Evolutionary conservation across 495 filamentous ascomycete species (phyloP), one percentile per base, ranked within the genome.

Genomic region (Talaromyces liani): DNA sequence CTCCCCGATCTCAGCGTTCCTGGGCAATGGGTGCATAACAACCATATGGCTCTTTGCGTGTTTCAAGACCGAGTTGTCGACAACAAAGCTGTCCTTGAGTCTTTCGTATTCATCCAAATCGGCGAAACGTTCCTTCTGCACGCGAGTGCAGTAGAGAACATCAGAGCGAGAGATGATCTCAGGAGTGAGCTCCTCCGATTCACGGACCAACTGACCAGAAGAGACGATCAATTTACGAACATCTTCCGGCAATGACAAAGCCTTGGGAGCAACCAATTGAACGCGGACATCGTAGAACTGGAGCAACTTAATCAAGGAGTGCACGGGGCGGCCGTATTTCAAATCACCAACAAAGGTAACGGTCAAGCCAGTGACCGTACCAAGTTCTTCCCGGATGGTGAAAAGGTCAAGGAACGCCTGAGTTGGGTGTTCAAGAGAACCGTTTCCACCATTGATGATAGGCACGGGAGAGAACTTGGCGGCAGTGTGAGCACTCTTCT

Each of bases 351-450:
- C 84, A 73, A 98, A 98, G 60, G 94, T 98, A 73, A 98, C 93
- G 57, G 91, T 96, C 65, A 98, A 80, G 47, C 91, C 92, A 67
- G 90, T 91, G 60, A 98, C 93, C 4, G 91, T 96, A 62, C 94
- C 94, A 20, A 98, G 82, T 77, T 98, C 94, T 76, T 98, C 92
- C 61, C 95, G 88, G 73, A 98, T 97, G 41, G 94, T 98, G 82
- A 96, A 98, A 66, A 98, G 85, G 70, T 98, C 94, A n/a, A 97
- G 83, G 86, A 98, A 92, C 4, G 94, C 94, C 76, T 98, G 94
- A 0, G 95, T 98, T 3, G 94, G 94, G 75, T 98, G 94, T 78
- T 98, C 94, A 66, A 90, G 83, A 73, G 88, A 89, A 63, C 94
- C 94, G 72, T 98, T 98, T 56, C 94, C 94, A 67, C 91, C 94